phyloP scores from a whole-genome alignment of 805 yeast genomes.

The Aciculoconidium aculeatum region DNA sequence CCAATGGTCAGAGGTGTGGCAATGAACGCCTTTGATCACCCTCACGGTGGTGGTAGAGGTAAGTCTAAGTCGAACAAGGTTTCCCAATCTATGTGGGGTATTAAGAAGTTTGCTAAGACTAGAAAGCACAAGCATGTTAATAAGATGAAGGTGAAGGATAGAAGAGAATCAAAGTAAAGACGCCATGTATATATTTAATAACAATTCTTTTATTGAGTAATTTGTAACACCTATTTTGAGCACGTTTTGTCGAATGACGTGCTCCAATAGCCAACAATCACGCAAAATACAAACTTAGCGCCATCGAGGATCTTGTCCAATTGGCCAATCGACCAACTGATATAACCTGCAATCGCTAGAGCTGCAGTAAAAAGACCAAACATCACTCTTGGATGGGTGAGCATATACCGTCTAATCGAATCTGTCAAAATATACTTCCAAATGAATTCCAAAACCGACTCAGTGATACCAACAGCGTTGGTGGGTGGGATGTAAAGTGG shows the following conservation, averaged over 20 bases:
- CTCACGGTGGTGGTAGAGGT: constrained; percentile 99
- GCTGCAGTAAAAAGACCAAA: too few relatives aligned
- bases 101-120: constrained; percentile 89
- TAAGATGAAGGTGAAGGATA: constrained; percentile 80
- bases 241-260: too few relatives aligned
- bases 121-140: constrained; percentile 85
- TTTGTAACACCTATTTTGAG: too few relatives aligned
- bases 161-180: constrained; percentile 50
- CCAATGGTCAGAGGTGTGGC: constrained; percentile 98
- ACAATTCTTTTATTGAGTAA: too few relatives aligned
- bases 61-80: constrained; percentile 93
- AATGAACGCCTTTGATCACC: constrained; percentile 96
- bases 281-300: too few relatives aligned
- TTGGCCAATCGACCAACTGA: too few relatives aligned
- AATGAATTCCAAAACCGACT: constrained; percentile 8
- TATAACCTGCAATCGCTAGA: too few relatives aligned
- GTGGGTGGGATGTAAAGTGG: constrained; percentile 11
- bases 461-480: constrained; percentile 3
- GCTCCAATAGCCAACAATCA: too few relatives aligned
- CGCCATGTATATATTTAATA: too few relatives aligned
- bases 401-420: constrained; percentile 9
- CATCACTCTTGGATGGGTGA: constrained; percentile 2
- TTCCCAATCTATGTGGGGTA: constrained; percentile 96
- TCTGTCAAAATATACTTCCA: constrained; percentile 15
- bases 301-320: too few relatives aligned